Percentiles rank a stretch among this genome's conserved stretches.
phyloP scores from a whole-genome alignment of 208 protist genomes.

The Sergeia podlipaevii region DNA sequence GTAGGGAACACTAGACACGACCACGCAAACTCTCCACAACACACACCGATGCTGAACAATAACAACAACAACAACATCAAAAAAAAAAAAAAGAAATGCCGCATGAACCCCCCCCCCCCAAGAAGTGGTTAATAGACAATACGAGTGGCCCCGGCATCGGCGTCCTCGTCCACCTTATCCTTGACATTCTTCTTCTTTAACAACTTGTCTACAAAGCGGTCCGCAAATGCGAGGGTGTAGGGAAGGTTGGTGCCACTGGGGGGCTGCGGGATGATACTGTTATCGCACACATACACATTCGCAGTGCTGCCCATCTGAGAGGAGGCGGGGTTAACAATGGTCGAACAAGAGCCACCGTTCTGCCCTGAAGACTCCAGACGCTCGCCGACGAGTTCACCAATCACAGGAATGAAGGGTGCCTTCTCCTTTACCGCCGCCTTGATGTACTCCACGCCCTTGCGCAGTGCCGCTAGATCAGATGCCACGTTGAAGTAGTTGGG shows the following conservation, averaged over 20 bases:
- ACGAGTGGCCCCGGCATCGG: constrained; percentile 20
- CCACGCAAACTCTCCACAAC: too few relatives aligned
- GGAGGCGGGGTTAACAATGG: constrained; percentile 42
- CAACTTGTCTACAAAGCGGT: constrained; percentile 57
- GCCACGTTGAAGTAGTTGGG: constrained; percentile 61
- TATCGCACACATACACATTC: constrained; percentile 78
- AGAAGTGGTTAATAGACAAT: constrained; percentile 61
- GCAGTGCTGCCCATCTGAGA: constrained; percentile 48
- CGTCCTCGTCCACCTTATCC: constrained; percentile 29
- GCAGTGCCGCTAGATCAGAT: constrained; percentile 38
- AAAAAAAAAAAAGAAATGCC: too few relatives aligned
- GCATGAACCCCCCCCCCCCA: too few relatives aligned
- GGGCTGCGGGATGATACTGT: constrained; percentile 53
- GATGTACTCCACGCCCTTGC: constrained; percentile 48
- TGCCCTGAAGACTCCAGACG: constrained; percentile 65
- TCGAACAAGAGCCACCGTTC: constrained; percentile 52
- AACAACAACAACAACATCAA: background rate
- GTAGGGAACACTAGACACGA: too few relatives aligned
- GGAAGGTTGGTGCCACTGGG: constrained; percentile 53
- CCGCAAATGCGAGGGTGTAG: constrained; percentile 62
- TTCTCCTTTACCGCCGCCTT: constrained; percentile 47
- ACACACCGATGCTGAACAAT: too few relatives aligned
- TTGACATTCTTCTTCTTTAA: constrained; percentile 39
- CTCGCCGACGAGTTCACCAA: constrained; percentile 40
- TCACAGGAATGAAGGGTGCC: constrained; percentile 29